Conservation (phyloP, 495 filamentous ascomycete genomes). For the Amphirosellinia nigrospora region DNA sequence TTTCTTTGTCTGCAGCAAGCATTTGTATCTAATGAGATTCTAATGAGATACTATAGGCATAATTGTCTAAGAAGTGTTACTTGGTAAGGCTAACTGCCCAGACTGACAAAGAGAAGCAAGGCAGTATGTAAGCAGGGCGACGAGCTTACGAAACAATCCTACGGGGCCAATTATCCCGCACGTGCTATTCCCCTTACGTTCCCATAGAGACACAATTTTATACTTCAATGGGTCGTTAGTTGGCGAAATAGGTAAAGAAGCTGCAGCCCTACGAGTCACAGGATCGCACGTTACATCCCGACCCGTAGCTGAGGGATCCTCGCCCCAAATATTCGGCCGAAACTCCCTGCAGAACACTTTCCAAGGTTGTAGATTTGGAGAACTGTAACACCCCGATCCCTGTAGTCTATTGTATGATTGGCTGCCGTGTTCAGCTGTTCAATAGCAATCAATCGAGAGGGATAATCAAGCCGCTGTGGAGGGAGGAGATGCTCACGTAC, state of each 20-base stretch:
- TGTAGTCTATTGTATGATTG: slow-evolving; percentile 18
- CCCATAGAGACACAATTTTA: not conserved
- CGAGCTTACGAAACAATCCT: not conserved
- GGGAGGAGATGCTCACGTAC: not conserved
- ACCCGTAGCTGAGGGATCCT: not conserved
- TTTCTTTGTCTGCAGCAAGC: not conserved
- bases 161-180: not conserved
- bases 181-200: not conserved
- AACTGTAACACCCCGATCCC: not conserved
- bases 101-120: not conserved
- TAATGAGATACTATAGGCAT: not conserved
- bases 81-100: not conserved
- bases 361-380: not conserved
- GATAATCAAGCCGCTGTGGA: no score
- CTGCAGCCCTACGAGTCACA: not conserved
- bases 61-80: not conserved
- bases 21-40: no score
- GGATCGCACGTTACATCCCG: not conserved
- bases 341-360: not conserved
- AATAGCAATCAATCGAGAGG: not conserved
- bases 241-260: not conserved
- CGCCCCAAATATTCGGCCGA: not conserved
- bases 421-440: slow-evolving; percentile 22
- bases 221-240: not conserved
- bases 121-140: not conserved